phyloP scores from a whole-genome alignment of 108 stramenopile genomes.

The Pseudonitzschia pungens region DNA sequence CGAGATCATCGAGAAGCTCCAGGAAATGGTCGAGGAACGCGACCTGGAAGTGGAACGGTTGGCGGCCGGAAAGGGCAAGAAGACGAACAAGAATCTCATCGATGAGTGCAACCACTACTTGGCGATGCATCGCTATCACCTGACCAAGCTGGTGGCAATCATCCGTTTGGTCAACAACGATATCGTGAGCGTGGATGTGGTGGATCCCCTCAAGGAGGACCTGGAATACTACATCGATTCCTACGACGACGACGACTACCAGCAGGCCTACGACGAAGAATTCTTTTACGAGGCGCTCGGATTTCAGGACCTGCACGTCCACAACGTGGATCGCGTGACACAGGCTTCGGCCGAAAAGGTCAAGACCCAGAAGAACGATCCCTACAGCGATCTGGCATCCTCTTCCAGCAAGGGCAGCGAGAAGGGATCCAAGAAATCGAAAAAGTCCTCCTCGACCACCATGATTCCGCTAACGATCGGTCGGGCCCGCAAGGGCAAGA shows the following conservation, averaged over 20 bases:
- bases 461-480: constrained; percentile 92
- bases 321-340: constrained; percentile 80
- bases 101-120: constrained; percentile 77
- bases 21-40: constrained; percentile 67
- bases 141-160: constrained; percentile 94
- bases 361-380: not conserved
- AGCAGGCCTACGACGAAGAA: constrained; percentile 89
- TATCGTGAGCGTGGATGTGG: constrained; percentile 69
- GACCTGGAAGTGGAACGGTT: constrained; percentile 89
- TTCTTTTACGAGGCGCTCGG: constrained; percentile 90
- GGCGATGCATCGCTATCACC: constrained; percentile 87
- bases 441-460: constrained; percentile 41
- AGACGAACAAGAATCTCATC: constrained; percentile 76
- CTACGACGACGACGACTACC: constrained; percentile 87
- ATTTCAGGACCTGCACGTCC: constrained; percentile 82
- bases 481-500: constrained; percentile 53
- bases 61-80: constrained; percentile 81
- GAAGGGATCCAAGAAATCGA: constrained; percentile 50
- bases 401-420: constrained; percentile 22
- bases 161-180: constrained; percentile 96
- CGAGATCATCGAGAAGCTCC: constrained; percentile 74
- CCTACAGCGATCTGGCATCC: constrained; percentile 14
- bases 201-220: constrained; percentile 92
- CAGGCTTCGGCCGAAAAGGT: constrained; percentile 30
- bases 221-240: constrained; percentile 95